Conservation (phyloP, 805 yeast genomes). For the Yarrowia osloensis region DNA sequence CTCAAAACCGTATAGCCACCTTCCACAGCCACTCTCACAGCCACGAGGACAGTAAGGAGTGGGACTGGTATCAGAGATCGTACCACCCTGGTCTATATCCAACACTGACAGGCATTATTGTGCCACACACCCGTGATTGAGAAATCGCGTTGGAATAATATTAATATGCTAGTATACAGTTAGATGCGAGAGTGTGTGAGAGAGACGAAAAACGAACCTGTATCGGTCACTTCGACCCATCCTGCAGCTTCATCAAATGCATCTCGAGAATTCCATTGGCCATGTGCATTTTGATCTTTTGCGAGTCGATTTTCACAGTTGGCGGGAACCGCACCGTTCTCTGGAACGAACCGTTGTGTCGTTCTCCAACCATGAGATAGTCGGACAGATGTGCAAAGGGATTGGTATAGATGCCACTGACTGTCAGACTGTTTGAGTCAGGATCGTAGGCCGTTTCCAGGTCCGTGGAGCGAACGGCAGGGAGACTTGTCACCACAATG, state of each 20-base stretch:
- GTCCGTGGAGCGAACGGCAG: neutral
- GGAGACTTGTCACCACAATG: neutral
- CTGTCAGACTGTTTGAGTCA: neutral
- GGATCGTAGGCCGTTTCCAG: neutral
- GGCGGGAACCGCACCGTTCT: neutral
- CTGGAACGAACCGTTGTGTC: neutral
- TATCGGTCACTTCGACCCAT: no score
- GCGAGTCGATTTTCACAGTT: neutral
- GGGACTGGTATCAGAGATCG: no score
- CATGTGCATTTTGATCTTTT: neutral
- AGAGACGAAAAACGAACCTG: no score
- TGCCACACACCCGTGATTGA: no score
- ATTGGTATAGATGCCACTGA: neutral
- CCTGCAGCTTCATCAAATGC: neutral
- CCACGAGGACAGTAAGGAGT: no score
- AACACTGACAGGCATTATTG: no score
- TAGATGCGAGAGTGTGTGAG: no score
- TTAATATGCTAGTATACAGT: neutral
- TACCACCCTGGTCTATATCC: no score
- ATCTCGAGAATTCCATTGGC: constrained; percentile 18
- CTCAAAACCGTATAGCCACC: no score
- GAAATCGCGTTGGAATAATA: no score
- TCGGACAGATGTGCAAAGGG: constrained; percentile 1
- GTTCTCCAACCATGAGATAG: neutral
- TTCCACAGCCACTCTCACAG: no score